Percentiles rank a stretch among this genome's conserved stretches.
phyloP scores from a whole-genome alignment of 2,329 filamentous ascomycete species.

The Hawksworthiomyces lignivorus region DNA sequence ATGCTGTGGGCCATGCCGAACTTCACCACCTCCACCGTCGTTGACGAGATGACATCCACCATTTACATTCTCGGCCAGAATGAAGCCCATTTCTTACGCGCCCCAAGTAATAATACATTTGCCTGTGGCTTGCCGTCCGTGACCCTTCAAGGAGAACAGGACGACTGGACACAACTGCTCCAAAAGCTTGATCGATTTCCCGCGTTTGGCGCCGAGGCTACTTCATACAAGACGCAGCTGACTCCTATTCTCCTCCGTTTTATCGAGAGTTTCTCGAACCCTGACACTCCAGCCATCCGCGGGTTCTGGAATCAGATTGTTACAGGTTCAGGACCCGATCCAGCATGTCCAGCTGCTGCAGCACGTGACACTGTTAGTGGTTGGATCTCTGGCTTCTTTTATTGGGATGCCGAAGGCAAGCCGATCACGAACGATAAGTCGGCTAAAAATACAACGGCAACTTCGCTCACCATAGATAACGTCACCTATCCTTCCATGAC shows the following conservation, averaged over 20 bases:
- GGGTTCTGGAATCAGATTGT: constrained; percentile 39
- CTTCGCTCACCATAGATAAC: constrained; percentile 11
- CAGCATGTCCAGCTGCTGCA: not conserved
- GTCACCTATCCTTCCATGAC: constrained; percentile 22
- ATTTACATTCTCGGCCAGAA: constrained; percentile 38
- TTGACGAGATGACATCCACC: constrained; percentile 32
- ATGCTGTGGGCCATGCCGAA: constrained; percentile 33
- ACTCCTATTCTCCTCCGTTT: constrained; percentile 37
- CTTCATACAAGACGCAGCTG: constrained; percentile 30
- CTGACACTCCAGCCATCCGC: constrained; percentile 23
- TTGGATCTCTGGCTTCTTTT: constrained; percentile 42
- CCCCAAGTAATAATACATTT: too few species aligned
- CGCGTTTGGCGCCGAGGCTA: constrained; percentile 36
- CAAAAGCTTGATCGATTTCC: constrained; percentile 33
- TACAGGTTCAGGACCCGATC: constrained; percentile 16
- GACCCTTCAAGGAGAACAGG: constrained; percentile 29
- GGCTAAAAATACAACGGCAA: not conserved
- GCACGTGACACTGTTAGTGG: constrained; percentile 27
- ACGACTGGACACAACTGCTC: constrained; percentile 34
- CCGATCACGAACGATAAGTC: constrained; percentile 9
- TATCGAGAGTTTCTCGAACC: constrained; percentile 34
- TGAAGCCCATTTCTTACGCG: constrained; percentile 27
- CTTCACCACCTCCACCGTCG: constrained; percentile 32
- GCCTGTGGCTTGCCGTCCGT: constrained; percentile 36
- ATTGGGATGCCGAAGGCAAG: constrained; percentile 32